phyloP scores from a whole-genome alignment of 768 basidiomycete species.

The Podaxis mareebaensis region DNA sequence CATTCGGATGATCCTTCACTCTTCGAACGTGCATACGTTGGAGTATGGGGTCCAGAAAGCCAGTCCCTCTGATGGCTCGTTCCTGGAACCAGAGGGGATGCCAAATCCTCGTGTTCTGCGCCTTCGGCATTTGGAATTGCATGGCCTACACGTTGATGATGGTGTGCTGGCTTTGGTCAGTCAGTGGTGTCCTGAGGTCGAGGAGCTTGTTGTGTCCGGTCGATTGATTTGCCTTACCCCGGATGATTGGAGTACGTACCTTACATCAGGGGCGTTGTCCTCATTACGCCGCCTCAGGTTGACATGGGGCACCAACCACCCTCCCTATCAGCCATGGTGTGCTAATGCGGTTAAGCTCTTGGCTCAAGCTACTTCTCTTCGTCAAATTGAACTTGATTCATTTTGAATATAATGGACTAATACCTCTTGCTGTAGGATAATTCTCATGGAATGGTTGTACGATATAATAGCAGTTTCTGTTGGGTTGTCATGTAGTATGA shows the following conservation, averaged over 20 bases:
- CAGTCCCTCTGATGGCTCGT: slow-evolving; percentile 21
- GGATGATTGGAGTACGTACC: slow-evolving; percentile 43
- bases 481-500: background rate
- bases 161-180: slow-evolving; percentile 35
- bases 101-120: slow-evolving; percentile 25
- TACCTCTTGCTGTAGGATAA: background rate
- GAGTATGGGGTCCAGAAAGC: slow-evolving; percentile 41
- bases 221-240: slow-evolving; percentile 36
- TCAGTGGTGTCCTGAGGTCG: slow-evolving; percentile 36
- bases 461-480: background rate
- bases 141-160: slow-evolving; percentile 39
- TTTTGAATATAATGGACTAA: background rate
- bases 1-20: slow-evolving; percentile 38
- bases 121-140: slow-evolving; percentile 42
- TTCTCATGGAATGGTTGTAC: background rate
- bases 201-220: slow-evolving; percentile 41
- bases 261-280: slow-evolving; percentile 35
- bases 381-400: background rate
- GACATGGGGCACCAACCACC: slow-evolving; percentile 39
- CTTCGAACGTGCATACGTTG: slow-evolving; percentile 42
- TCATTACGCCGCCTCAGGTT: slow-evolving; percentile 35
- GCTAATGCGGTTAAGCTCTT: slow-evolving; percentile 19
- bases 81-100: slow-evolving; percentile 30
- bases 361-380: slow-evolving; percentile 16
- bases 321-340: slow-evolving; percentile 42